phyloP scores from a whole-genome alignment of 2,329 filamentous ascomycete genomes.

The Fusarium tupiense region DNA sequence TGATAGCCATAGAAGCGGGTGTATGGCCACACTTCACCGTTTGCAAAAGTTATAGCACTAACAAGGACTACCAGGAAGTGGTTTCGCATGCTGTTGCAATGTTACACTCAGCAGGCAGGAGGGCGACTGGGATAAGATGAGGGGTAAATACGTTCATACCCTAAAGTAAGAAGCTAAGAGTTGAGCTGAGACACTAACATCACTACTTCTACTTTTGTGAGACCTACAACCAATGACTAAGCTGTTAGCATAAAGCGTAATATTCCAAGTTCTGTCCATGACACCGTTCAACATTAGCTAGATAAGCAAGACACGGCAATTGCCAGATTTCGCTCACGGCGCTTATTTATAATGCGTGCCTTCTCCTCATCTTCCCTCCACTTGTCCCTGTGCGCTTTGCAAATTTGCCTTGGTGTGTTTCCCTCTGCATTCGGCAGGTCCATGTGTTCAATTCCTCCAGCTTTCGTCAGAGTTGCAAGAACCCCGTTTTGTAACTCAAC shows the following conservation, averaged over 20 bases:
- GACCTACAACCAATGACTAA: fast-evolving
- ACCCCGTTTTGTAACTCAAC: background rate
- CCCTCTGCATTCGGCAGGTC: background rate
- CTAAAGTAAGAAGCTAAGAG: background rate
- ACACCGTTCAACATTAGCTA: background rate
- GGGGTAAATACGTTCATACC: background rate
- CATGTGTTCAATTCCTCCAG: background rate
- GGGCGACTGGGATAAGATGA: background rate
- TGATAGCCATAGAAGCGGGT: background rate
- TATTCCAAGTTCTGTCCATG: fast-evolving
- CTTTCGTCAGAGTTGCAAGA: fast-evolving
- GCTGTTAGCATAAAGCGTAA: fast-evolving
- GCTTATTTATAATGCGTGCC: fast-evolving
- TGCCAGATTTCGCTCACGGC: fast-evolving
- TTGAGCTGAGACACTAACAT: background rate
- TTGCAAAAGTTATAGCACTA: fast-evolving
- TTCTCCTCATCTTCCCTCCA: background rate
- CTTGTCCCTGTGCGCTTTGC: fast-evolving
- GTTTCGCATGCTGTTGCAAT: background rate
- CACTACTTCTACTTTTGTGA: fast-evolving
- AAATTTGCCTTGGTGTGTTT: background rate
- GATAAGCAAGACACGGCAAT: background rate
- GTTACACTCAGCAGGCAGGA: too few relatives aligned
- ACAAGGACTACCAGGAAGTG: background rate
- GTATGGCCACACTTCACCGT: background rate